Evolutionary conservation across 768 basidiomycete genomes (phyloP), one percentile per base, ranked within the genome.

Genomic region (Phanerodontia chrysosporium): DNA sequence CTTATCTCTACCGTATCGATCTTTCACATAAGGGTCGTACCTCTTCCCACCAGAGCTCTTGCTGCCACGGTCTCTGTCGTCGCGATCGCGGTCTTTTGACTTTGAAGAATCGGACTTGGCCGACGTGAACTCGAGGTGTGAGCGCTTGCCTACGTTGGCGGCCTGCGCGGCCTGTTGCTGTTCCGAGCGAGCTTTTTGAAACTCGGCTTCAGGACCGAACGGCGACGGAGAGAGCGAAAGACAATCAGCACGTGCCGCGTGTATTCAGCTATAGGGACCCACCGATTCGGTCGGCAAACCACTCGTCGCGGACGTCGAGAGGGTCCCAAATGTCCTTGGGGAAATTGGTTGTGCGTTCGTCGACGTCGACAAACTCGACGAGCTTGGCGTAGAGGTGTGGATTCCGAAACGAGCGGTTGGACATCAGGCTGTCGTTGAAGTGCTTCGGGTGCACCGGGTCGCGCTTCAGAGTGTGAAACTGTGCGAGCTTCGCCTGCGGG

Each of bases 371-470:
- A 69, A 95, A 97, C 68, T 97, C 92, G 62, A 99, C 95, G 1
- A 99, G 83, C 66, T 94, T 94, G 13, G 91, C 79, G 72, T 96
- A 97, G n/a, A 98, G 83, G 67, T 97, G 92, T 0, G 96, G 96
- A 67, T 99, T 99, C 27, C 94, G 86, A 74, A 98, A 99, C 3
- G 93, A 87, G 45, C 92, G 87, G 64, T 90, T 92, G 8, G 87
- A 84, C 86, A 98, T 92, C 44, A 99, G 81, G 1, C 92, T 92
- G 71, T 97, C 94, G 71, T 98, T 99, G 76, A 97, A 98, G 72
- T 97, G 95, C 64, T 87, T 86, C 1, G 90, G 88, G 65, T 82
- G 80, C 1, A 61, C 60, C 10, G 82, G 68, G 65, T 86, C 80
- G 28, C 76, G 73, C 70, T 94, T 92, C 49, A 98, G 79, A 0